A percentile compares a stretch with the other conserved stretches of the same genome.
phyloP scores from a whole-genome alignment of 768 basidiomycete species.

The Candolleomyces eurysporus region DNA sequence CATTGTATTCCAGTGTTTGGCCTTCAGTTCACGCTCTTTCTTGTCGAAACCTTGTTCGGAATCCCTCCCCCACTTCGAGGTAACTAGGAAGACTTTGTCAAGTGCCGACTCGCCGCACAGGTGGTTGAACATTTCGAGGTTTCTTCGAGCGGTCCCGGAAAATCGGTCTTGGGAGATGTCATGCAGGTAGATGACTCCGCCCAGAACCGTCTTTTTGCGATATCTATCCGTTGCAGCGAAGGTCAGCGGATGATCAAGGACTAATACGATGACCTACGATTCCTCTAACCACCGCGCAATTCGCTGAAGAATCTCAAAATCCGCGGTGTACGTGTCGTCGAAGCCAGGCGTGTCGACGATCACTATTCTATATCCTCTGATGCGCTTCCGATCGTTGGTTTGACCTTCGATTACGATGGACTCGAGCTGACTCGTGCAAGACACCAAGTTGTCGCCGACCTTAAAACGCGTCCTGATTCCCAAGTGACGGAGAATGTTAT shows the following conservation, averaged over 20 bases:
- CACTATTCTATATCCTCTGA: neutral
- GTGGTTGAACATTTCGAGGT: constrained; percentile 29
- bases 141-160: constrained; percentile 20
- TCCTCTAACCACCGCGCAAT: constrained; percentile 23
- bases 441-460: neutral
- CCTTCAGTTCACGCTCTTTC: constrained; percentile 22
- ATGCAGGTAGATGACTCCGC: constrained; percentile 31
- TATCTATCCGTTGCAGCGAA: neutral
- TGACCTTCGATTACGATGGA: neutral
- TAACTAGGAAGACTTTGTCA: constrained; percentile 30
- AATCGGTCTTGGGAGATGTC: constrained; percentile 32
- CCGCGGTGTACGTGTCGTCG: constrained; percentile 21
- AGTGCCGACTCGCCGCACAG: constrained; percentile 30
- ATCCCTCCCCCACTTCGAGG: constrained; percentile 32
- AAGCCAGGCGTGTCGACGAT: constrained; percentile 11
- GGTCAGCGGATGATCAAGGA: neutral
- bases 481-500: neutral
- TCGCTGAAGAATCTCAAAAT: constrained; percentile 20
- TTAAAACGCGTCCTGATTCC: neutral
- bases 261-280: constrained; percentile 16
- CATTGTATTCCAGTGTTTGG: constrained; percentile 11
- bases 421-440: neutral
- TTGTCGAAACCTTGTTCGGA: neutral
- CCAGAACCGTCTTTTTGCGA: constrained; percentile 8
- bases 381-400: neutral